Evolutionary conservation across 2,329 filamentous ascomycete genomes (phyloP).

Genomic region (Aotearoamyces nothofagi): DNA sequence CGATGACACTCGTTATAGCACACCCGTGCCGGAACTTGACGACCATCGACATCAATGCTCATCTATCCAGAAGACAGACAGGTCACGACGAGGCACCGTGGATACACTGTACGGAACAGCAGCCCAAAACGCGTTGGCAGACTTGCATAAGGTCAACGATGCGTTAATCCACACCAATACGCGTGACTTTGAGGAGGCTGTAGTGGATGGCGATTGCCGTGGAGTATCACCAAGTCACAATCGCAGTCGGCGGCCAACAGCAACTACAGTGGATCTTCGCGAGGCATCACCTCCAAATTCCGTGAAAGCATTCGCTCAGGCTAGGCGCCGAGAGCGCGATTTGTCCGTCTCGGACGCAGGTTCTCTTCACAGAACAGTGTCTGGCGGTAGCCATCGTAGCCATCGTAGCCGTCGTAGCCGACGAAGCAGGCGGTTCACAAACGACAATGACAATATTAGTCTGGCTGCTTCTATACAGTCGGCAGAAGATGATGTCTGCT

Average conservation of each 20-base stretch:
- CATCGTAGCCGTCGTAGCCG: slow-evolving; percentile 33
- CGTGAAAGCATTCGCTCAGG: slow-evolving; percentile 88
- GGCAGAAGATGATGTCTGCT: slow-evolving; percentile 79
- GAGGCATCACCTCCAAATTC: slow-evolving; percentile 87
- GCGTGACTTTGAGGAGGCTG: slow-evolving; percentile 76
- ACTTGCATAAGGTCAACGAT: slow-evolving; percentile 25
- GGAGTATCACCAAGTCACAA: slow-evolving; percentile 26
- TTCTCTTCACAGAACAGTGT: slow-evolving; percentile 54
- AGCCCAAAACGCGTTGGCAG: slow-evolving; percentile 10
- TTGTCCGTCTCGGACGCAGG: slow-evolving; percentile 37
- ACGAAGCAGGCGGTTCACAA: slow-evolving; percentile 38
- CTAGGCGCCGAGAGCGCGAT: slow-evolving; percentile 67
- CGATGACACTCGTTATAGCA: slow-evolving; percentile 50
- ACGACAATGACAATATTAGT: slow-evolving; percentile 46
- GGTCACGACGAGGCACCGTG: slow-evolving; percentile 55
- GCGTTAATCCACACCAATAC: slow-evolving; percentile 31
- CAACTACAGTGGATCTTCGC: slow-evolving; percentile 43
- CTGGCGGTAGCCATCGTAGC: slow-evolving; percentile 49
- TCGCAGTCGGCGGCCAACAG: slow-evolving; percentile 30
- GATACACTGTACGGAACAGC: slow-evolving; percentile 49
- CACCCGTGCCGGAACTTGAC: slow-evolving; percentile 68
- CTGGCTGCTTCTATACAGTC: slow-evolving; percentile 50
- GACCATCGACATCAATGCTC: slow-evolving; percentile 63
- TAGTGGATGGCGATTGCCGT: slow-evolving; percentile 58
- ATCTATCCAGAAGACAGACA: slow-evolving; percentile 42